Evolutionary conservation across 78 protist species (phyloP).

Genomic region (Ministeria vibrans): DNA sequence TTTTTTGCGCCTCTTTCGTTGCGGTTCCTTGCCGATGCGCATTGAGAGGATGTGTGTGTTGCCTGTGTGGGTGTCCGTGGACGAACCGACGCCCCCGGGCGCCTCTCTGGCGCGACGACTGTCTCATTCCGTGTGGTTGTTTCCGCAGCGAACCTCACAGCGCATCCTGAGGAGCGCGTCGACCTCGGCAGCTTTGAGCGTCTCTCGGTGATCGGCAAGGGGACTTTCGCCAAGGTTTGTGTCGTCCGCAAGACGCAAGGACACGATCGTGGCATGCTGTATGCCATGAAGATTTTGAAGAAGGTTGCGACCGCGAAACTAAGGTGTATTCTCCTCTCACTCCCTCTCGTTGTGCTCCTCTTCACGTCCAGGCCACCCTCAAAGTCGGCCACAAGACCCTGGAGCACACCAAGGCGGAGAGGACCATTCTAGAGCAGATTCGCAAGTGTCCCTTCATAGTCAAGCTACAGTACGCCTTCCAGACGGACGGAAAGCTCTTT

Average conservation of each 20-base stretch:
- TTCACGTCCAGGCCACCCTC: slow-evolving; percentile 26
- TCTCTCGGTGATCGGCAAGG: neutral
- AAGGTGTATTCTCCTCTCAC: too few relatives aligned
- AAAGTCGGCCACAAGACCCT: slow-evolving; percentile 7
- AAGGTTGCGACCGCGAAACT: slow-evolving; percentile 17
- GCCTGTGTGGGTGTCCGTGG: too few relatives aligned
- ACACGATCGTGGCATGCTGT: neutral
- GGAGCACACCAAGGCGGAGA: slow-evolving; percentile 27
- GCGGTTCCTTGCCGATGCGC: too few relatives aligned
- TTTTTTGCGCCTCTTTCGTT: too few relatives aligned
- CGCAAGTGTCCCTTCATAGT: slow-evolving; percentile 51
- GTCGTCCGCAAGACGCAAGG: slow-evolving; percentile 18
- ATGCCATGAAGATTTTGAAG: slow-evolving; percentile 39
- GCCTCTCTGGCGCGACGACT: too few relatives aligned
- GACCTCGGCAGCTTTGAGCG: too few relatives aligned
- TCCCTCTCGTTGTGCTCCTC: too few relatives aligned
- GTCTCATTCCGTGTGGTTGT: too few relatives aligned
- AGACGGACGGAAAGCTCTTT: slow-evolving; percentile 55
- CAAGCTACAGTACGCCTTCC: slow-evolving; percentile 64
- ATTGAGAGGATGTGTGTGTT: too few relatives aligned
- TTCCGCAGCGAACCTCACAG: too few relatives aligned
- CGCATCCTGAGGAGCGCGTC: too few relatives aligned
- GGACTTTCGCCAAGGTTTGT: slow-evolving; percentile 10
- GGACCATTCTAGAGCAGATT: slow-evolving; percentile 17
- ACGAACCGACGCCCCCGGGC: too few relatives aligned